These are phyloP conservation scores for Rosa chinensis DNA, from an alignment of 306 rosid species.

Conservation along the genomic window DNA sequence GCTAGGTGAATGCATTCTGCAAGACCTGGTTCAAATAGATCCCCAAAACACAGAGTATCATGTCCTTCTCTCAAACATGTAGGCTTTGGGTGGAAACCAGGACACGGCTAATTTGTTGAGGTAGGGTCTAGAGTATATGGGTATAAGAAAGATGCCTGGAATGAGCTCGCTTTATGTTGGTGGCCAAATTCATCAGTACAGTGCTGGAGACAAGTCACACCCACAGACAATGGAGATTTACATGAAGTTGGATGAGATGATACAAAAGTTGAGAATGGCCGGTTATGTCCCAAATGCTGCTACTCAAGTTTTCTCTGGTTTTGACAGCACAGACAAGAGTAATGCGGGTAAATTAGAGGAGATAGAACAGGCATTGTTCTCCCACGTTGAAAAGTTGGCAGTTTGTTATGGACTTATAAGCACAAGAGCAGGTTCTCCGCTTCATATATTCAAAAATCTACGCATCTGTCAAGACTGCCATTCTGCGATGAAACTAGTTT, in stretches of 20 bases:
- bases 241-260: constrained; percentile 54
- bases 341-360: constrained; percentile 53
- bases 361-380: constrained; percentile 62
- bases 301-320: constrained; percentile 54
- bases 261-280: constrained; percentile 47
- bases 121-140: constrained; percentile 46
- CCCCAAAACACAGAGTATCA: constrained; percentile 64
- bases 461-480: constrained; percentile 74
- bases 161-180: constrained; percentile 55
- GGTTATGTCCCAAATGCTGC: constrained; percentile 63
- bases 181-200: constrained; percentile 61
- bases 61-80: constrained; percentile 68
- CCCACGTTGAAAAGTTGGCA: constrained; percentile 77
- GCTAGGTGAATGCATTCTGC: constrained; percentile 57
- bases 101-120: constrained; percentile 59
- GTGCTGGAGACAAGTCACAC: constrained; percentile 73
- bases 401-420: constrained; percentile 69
- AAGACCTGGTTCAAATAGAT: constrained; percentile 50
- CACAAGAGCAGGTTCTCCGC: constrained; percentile 51
- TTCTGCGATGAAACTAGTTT: constrained; percentile 68
- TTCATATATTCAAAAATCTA: constrained; percentile 63
- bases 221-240: constrained; percentile 43
- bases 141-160: constrained; percentile 70
- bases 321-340: constrained; percentile 29
- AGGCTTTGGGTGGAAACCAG: constrained; percentile 49